These are phyloP conservation scores for Pueraria montana DNA, from an alignment of 306 rosid genomes.

Conservation along the genomic window DNA sequence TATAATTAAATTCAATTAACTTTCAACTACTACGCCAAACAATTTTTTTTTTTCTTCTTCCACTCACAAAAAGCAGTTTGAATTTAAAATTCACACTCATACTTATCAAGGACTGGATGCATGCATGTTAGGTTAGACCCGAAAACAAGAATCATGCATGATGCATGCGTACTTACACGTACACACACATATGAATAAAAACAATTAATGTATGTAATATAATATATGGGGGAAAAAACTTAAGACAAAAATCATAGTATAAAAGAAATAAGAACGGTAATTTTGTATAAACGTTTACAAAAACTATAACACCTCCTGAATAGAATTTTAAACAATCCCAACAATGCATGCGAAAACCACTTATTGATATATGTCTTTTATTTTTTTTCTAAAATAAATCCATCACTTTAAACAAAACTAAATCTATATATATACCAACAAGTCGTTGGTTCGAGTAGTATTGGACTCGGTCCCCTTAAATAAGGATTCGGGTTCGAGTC, in stretches of 20 bases:
- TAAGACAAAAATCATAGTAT: too few species aligned
- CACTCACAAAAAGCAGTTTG: constrained; percentile 3
- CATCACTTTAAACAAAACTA: not conserved
- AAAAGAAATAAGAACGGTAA: not conserved
- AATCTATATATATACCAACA: too few species aligned
- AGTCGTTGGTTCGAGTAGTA: too few species aligned
- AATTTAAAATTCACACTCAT: not conserved
- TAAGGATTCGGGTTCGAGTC: too few species aligned
- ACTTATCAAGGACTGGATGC: not conserved
- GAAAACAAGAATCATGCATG: constrained; percentile 17
- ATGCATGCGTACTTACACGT: not conserved
- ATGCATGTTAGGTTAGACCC: not conserved
- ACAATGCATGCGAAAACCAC: too few species aligned
- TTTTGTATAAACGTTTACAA: too few species aligned
- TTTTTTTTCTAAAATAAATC: not conserved
- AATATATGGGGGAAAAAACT: too few species aligned
- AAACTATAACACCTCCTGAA: too few species aligned
- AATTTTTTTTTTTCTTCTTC: not conserved
- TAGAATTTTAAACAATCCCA: too few species aligned
- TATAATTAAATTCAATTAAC: not conserved
- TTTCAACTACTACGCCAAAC: not conserved
- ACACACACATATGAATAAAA: not conserved
- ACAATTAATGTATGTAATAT: too few species aligned
- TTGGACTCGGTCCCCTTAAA: too few species aligned
- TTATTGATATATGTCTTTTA: too few species aligned